Percentiles rank a stretch among this genome's conserved stretches.
These are phyloP conservation scores for Kwoniella botswanensis DNA, from an alignment of 768 basidiomycete genomes.

Conservation along the genomic window DNA sequence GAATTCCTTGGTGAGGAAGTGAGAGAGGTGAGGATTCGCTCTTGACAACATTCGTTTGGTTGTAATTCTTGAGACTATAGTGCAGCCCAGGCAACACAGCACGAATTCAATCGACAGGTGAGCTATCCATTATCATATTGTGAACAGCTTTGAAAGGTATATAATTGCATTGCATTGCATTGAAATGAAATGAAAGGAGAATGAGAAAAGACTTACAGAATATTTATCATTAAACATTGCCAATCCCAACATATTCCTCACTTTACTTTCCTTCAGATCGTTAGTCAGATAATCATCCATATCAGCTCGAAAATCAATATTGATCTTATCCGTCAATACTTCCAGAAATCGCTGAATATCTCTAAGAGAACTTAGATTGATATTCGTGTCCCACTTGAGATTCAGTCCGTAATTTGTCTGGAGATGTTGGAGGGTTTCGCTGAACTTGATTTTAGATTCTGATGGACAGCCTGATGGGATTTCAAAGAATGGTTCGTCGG, in stretches of 20 bases:
- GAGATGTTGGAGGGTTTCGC: conserved; percentile 31
- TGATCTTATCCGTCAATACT: conserved; percentile 32
- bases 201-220: conserved; percentile 4
- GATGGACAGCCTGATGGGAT: conserved; percentile 13
- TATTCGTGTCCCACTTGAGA: conserved; percentile 29
- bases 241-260: conserved; percentile 34
- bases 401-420: conserved; percentile 22
- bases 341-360: conserved; percentile 23
- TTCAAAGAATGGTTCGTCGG: conserved; percentile 17
- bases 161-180: too few relatives aligned
- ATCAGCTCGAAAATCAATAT: conserved; percentile 44
- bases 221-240: conserved; percentile 48
- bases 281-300: conserved; percentile 35
- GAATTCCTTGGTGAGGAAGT: conserved; percentile 17
- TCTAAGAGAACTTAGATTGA: conserved; percentile 23
- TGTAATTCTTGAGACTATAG: conserved; percentile 35
- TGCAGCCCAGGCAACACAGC: too few relatives aligned
- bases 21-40: conserved; percentile 28
- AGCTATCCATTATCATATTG: too few relatives aligned
- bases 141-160: too few relatives aligned
- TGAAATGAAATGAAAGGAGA: background rate
- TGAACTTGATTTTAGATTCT: conserved; percentile 25
- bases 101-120: too few relatives aligned
- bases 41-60: conserved; percentile 49
- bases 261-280: conserved; percentile 15